Base-by-base conservation (phyloP, 495 filamentous ascomycete genomes). In the Aspergillus cavernicola region DNA sequence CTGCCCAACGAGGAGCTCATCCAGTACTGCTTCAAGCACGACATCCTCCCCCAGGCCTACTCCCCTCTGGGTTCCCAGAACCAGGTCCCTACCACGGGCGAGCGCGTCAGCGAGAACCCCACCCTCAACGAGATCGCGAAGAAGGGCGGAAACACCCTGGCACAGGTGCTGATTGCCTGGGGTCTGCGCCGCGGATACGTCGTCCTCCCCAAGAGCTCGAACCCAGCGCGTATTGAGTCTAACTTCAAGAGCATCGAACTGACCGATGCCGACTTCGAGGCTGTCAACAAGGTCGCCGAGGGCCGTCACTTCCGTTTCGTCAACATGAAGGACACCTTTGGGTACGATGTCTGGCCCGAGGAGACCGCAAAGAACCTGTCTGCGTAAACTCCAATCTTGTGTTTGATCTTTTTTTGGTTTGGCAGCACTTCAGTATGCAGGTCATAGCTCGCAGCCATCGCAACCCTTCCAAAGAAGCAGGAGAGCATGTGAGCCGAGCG, bases 321-420 rank as follows among this genome's bases (percentile, higher is more conserved):
- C 35, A 88, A 90, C 68, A 89, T 89, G 86, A 89, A 87, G 73
- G 84, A 90, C 49, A 80, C 77, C 45, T 82, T 83, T 61, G 81
- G 76, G 12, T 82, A 79, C 57, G 67, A 75, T 39, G 67, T 74
- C 24, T 77, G 74, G 74, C 71, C 72, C 22, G 67, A 75, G 62
- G 74, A 77, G 71, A 68, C 69, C 31, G 69, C 67, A 31, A 66
- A 64, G 62, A 59, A 71, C 43, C 39, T 71, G 35, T 74, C 69
- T 47, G 66, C 65, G 46, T 74, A 64, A 58, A 38, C 18, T 19
- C 9, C n/a, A n/a, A n/a, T n/a, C n/a, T 23, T 19, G 36, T 2
- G 4, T 15, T 35, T 28, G 24, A 23, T 11, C 13, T 31, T 45
- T 44, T 24, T 10, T 3, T 37, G 2, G 12, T 46, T 47, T 36